Conservation (phyloP, 2,329 filamentous ascomycete genomes). For the Pseudocercospora fijiensis region DNA sequence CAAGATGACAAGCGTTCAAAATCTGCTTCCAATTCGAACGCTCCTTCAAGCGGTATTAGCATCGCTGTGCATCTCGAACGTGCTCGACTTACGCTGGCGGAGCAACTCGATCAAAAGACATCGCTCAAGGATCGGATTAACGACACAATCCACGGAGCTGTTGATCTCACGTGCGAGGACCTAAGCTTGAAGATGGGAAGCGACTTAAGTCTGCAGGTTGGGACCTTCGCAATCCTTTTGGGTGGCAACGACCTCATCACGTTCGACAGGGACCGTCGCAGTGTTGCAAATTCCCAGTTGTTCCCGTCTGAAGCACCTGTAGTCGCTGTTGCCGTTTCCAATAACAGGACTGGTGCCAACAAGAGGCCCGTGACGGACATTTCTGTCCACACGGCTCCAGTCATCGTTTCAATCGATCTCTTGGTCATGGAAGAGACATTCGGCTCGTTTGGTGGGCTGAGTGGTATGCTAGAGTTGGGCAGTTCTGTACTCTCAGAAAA, state of each 20-base stretch:
- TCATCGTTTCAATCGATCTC: slow-evolving; percentile 74
- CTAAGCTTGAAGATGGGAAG: background rate
- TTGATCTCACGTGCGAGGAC: slow-evolving; percentile 16
- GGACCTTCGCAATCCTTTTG: slow-evolving; percentile 23
- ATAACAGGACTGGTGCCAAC: slow-evolving; percentile 24
- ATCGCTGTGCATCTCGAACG: slow-evolving; percentile 11
- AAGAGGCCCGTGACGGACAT: slow-evolving; percentile 40
- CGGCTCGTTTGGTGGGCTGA: slow-evolving; percentile 84
- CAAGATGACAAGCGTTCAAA: background rate
- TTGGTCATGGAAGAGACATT: slow-evolving; percentile 82
- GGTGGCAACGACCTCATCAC: slow-evolving; percentile 29
- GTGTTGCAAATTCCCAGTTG: slow-evolving; percentile 21
- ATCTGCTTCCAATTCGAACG: background rate
- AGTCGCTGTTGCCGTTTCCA: slow-evolving; percentile 25
- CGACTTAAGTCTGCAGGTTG: slow-evolving; percentile 13
- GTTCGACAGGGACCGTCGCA: slow-evolving; percentile 23
- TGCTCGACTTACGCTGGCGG: slow-evolving; percentile 5
- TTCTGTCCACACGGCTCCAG: slow-evolving; percentile 71
- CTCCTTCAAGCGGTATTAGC: background rate
- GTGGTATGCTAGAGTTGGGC: slow-evolving; percentile 84
- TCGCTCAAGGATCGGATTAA: background rate
- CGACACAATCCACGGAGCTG: background rate
- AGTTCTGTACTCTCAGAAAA: slow-evolving; percentile 74
- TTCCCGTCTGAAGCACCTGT: slow-evolving; percentile 25
- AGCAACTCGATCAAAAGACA: background rate